Percentiles rank a stretch among this genome's conserved stretches.
Conservation (phyloP, 2,329 filamentous ascomycete species). For the Cadophora sp. region DNA sequence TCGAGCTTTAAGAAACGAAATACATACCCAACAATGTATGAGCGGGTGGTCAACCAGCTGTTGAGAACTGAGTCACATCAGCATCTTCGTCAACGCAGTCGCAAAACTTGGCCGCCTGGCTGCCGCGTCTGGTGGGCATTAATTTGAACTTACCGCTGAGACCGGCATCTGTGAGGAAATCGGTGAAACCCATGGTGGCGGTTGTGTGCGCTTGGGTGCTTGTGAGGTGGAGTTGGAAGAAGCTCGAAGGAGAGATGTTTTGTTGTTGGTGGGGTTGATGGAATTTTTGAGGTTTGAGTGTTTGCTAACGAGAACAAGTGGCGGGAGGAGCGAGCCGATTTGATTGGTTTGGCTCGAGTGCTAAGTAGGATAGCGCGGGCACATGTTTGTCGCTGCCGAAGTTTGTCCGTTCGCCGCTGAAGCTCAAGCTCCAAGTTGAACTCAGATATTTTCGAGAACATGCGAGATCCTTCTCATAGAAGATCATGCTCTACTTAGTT, state of each 20-base stretch:
- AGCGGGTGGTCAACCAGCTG: slow-evolving; percentile 76
- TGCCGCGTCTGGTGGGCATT: slow-evolving; percentile 18
- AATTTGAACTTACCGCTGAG: slow-evolving; percentile 58
- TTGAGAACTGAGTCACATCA: slow-evolving; percentile 65
- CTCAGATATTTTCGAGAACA: slow-evolving; percentile 19
- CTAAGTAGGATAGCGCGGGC: background rate
- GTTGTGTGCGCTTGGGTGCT: slow-evolving; percentile 18
- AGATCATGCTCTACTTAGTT: slow-evolving; percentile 4
- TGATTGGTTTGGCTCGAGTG: slow-evolving; percentile 11
- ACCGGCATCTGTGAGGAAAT: slow-evolving; percentile 71
- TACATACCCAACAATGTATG: slow-evolving; percentile 84
- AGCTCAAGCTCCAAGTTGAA: background rate
- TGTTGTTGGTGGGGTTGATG: slow-evolving; percentile 25
- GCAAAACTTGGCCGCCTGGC: slow-evolving; percentile 27
- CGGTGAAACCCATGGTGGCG: slow-evolving; percentile 69
- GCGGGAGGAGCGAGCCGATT: background rate
- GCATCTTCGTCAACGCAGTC: slow-evolving; percentile 24
- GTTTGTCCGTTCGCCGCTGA: background rate
- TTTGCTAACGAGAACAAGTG: background rate
- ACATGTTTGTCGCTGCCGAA: background rate
- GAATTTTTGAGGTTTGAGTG: slow-evolving; percentile 13
- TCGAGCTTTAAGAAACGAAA: slow-evolving; percentile 21
- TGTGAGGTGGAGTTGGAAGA: slow-evolving; percentile 5
- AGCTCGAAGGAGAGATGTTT: slow-evolving; percentile 19
- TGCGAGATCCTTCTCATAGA: slow-evolving; percentile 14